Conservation (phyloP, 1,284 basidiomycete genomes). For the Tetrapyrgos nigripes region DNA sequence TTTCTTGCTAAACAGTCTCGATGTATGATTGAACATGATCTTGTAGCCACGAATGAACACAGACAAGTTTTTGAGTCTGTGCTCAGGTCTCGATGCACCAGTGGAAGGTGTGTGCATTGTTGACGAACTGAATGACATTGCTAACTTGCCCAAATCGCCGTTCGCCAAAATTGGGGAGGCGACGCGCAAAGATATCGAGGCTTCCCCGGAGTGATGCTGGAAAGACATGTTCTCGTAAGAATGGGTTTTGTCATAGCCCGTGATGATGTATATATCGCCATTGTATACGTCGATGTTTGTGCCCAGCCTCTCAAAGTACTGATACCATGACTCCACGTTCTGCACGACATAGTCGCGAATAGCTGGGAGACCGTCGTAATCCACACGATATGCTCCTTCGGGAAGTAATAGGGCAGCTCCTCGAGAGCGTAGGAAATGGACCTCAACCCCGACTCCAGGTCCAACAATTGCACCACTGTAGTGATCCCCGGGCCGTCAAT, state of each 20-base stretch:
- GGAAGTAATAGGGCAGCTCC: conserved; percentile 8
- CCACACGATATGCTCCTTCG: conserved; percentile 4
- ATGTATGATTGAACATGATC: not conserved
- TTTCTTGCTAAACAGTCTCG: not conserved
- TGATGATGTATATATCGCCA: conserved; percentile 1
- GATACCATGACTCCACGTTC: conserved; percentile 2
- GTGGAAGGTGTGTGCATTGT: not conserved
- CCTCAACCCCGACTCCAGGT: not conserved
- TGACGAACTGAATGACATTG: not conserved
- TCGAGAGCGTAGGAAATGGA: not conserved
- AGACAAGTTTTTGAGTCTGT: not conserved
- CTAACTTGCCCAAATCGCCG: not conserved
- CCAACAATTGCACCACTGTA: not conserved
- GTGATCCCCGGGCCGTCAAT: not conserved
- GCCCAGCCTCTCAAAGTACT: not conserved
- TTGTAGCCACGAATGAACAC: conserved; percentile 3
- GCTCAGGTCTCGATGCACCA: not conserved
- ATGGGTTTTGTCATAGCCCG: conserved; percentile 1
- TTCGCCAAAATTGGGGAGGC: not conserved
- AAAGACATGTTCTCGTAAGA: not conserved
- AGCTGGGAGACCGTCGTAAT: not conserved
- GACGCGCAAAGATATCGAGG: not conserved
- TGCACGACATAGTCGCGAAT: not conserved
- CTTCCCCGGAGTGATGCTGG: not conserved
- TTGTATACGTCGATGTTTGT: not conserved